Evolutionary conservation across 352 stramenopile species (phyloP), one percentile per base, ranked within the genome.

Genomic region (Phytophthora hibernalis): DNA sequence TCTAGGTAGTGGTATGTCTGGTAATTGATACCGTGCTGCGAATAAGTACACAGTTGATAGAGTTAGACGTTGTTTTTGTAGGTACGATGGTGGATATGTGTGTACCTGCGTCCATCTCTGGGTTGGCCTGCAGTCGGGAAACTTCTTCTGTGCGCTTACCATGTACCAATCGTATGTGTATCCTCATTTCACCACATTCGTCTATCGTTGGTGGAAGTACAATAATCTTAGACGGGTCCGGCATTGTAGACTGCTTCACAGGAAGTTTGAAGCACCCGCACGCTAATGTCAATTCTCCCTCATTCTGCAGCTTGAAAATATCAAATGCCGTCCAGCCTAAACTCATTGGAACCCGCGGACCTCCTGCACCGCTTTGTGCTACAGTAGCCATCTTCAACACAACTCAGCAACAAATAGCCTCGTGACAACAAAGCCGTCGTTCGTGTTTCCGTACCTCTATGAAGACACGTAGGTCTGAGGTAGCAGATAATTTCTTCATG

Each of bases 241-340:
- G 77, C 50, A 80, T 70, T 11, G 72, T 70, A 30, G 79, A 71
- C n/a, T 64, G 54, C 22, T 62, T 81, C 35, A 89, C 54, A 11
- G 68, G 68, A 35, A 86, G 57, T 30, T 82, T 83, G 35, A 83
- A 77, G 31, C 48, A 70, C 1, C 80, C 79, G 20, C 50, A 49
- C 21, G 20, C 24, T 38, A 84, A 44, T 43, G 20, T 31, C 31
- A 73, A 16, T 3, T 68, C 62, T 24, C 42, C 44, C 11, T 54
- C 31, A 43, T 3, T 61, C 51, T 35, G 33, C 3, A 30, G 12
- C 21, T 43, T 56, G 48, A 89, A 89, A 0, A 86, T 37, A 1
- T 77, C 60, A 20, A 85, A 59, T 0, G 50, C 69, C 40, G 69
- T 80, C 80, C 80, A 87, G 16, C 77, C 80, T 28, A 87, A 47